These are phyloP conservation scores for Ophiocordyceps camponoti-floridani DNA, from an alignment of 2,329 filamentous ascomycete species.

Conservation along the genomic window DNA sequence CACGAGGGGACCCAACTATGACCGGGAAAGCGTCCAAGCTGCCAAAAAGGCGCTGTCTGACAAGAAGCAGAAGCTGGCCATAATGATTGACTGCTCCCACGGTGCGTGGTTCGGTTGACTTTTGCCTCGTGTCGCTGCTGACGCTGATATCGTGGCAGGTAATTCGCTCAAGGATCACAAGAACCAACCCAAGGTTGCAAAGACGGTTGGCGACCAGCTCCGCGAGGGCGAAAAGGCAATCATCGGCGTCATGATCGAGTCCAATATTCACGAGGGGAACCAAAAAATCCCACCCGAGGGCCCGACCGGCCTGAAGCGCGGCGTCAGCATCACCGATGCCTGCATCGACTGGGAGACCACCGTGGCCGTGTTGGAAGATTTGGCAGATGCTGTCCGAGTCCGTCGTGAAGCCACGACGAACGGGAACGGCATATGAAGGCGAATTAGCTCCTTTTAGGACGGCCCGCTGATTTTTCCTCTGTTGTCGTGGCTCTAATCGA, in stretches of 20 bases:
- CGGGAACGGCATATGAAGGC: conserved; percentile 12
- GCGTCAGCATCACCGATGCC: conserved; percentile 87
- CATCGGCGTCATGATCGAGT: conserved; percentile 97
- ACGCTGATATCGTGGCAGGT: conserved; percentile 27
- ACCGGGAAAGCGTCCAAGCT: conserved; percentile 62
- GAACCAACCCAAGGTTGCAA: conserved; percentile 89
- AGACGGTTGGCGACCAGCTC: conserved; percentile 67
- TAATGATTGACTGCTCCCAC: conserved; percentile 98
- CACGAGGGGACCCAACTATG: conserved; percentile 83
- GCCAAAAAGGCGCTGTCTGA: conserved; percentile 63
- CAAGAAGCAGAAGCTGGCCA: conserved; percentile 71
- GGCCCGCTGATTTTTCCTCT: too few relatives aligned
- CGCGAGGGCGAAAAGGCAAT: conserved; percentile 74
- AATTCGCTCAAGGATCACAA: conserved; percentile 97
- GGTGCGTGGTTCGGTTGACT: conserved; percentile 32
- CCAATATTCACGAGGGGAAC: conserved; percentile 81
- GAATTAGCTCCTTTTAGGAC: background rate
- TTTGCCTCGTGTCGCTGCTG: background rate
- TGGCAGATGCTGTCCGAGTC: conserved; percentile 67
- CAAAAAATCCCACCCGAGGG: conserved; percentile 80
- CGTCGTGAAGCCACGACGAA: conserved; percentile 40
- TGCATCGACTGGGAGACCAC: conserved; percentile 91
- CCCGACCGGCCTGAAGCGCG: conserved; percentile 60
- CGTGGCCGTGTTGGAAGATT: conserved; percentile 61
- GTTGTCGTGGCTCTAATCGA: too few relatives aligned